Base-by-base conservation (phyloP, 352 stramenopile species). In the Pelagophyceae sp. region DNA sequence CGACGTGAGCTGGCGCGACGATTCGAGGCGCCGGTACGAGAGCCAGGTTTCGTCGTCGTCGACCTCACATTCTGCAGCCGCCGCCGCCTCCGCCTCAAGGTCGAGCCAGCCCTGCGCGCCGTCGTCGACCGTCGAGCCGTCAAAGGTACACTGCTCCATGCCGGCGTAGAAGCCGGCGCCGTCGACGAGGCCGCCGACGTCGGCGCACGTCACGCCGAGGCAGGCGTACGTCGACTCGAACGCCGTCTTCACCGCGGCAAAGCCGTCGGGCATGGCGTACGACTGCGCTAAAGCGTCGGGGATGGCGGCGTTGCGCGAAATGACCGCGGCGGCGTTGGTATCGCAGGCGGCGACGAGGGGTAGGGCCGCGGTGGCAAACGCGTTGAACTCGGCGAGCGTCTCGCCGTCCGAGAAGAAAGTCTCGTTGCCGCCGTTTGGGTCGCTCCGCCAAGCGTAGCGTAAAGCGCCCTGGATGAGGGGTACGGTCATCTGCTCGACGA, bases 221-320 rank as follows among this genome's bases (percentile, higher is more conserved):
- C 80, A 84, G 33, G 65, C 40, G 76, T 89, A 90, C n/a, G 81
- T 84, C 38, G 32, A 79, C 72, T 90, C 84, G 37, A 89, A 83
- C 31, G 83, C 82, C 17, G 58, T 72, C 78, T 88, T 88, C 0
- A 90, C 83, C 23, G 58, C 78, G 17, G 35, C 40, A 51, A 78
- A 83, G 67, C 83, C 78, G 29, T 72, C 61, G 58, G 58, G 23
- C 23, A 15, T 27, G 15, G 58, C 31, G 58, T 67, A n/a, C 3
- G 17, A 11, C 31, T n/a, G 11, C 29, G 6, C 6, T 5, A 72
- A 27, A 27, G 25, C 20, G 58, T n/a, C 58, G 61, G 61, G 61
- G 29, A 71, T 35, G 6, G 6, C 37, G 76, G 88, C 80, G 77
- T 87, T 89, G 33, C 85, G 60, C 54, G 85, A 84, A 71, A 91